Percentiles rank a stretch among this genome's conserved stretches.
Conservation (phyloP, 192 early-diverging fungal species). For the Radiomyces spectabilis region DNA sequence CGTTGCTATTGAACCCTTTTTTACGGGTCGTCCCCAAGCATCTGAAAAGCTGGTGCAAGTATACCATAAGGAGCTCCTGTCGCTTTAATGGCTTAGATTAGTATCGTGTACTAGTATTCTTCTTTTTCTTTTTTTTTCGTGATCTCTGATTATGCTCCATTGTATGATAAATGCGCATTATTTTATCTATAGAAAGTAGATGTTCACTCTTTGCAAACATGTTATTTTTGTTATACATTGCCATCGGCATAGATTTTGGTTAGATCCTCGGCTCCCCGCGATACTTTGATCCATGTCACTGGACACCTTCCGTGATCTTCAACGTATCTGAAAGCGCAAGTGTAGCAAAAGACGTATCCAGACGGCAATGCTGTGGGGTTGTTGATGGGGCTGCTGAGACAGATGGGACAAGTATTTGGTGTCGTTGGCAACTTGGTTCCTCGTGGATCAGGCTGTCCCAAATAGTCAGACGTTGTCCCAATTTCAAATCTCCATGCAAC, state of each 20-base stretch:
- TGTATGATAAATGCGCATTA: constrained; percentile 4
- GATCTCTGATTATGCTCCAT: no score
- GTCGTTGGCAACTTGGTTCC: constrained; percentile 69
- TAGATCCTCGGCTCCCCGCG: constrained; percentile 37
- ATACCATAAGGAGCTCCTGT: not conserved
- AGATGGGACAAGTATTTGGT: constrained; percentile 76
- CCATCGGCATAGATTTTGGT: constrained; percentile 60
- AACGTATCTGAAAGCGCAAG: constrained; percentile 74
- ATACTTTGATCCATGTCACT: constrained; percentile 54
- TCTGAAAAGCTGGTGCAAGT: not conserved
- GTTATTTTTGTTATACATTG: not conserved
- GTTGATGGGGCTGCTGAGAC: constrained; percentile 49
- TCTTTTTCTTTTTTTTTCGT: no score
- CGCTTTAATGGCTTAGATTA: not conserved
- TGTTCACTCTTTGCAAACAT: not conserved
- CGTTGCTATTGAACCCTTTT: constrained; percentile 28
- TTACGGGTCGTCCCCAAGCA: not conserved
- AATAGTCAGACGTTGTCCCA: no score
- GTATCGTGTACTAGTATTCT: no score
- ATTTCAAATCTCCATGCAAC: no score
- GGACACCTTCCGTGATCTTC: constrained; percentile 70
- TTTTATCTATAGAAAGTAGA: not conserved
- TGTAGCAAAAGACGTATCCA: constrained; percentile 93
- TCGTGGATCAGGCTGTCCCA: constrained; percentile 56
- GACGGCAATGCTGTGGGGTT: constrained; percentile 84